Base-by-base conservation (phyloP, 2,329 filamentous ascomycete species). In the Sporothrix humicola region DNA sequence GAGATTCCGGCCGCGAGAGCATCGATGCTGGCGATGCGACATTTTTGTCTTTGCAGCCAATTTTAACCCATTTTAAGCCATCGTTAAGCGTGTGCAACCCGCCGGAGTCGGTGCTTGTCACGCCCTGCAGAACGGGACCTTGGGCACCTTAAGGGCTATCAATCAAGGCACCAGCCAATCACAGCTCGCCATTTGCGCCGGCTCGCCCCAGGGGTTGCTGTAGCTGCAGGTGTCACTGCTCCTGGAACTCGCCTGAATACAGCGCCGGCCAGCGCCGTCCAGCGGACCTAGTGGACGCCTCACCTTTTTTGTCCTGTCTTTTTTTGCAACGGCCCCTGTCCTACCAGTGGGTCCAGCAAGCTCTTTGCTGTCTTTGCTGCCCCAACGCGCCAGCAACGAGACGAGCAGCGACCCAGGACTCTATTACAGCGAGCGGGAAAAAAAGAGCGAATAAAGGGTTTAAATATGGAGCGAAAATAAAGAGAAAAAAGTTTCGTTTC, bases 381-480 rank as follows among this genome's bases (percentile, higher is more conserved):
- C 54, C 54, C 54, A 71, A 66, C 70, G 12, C 26, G 12, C 31
- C 31, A 37, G 31, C 31, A 37, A 37, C 58, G 23, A 56, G 48
- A 31, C 48, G 12, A n/a, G 15, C 17, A 69, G 72, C 69, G 72
- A 68, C 59, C 9, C 31, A 68, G 73, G 73, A 74, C 63, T 26
- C 52, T 58, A 71, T 68, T 73, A 44, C 71, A 74, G 73, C 66
- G 73, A 74, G 65, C 7, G 17, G 20, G 37, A 54, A 69, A 63
- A 71, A 59, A 70, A 46, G 63, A 69, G 20, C 15, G 12, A 61
- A 66, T 70, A 56, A 69, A 69, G 44, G 23, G 65, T 31, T 70
- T 46, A 70, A 73, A 70, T 23, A 59, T 61, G 66, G 48, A 69
- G 13, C 15, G 17, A 23, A 69, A 69, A 72, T 56, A 72, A 73